Evolutionary conservation across 2,329 filamentous ascomycete genomes (phyloP).

Genomic region (Penicillium sp.): DNA sequence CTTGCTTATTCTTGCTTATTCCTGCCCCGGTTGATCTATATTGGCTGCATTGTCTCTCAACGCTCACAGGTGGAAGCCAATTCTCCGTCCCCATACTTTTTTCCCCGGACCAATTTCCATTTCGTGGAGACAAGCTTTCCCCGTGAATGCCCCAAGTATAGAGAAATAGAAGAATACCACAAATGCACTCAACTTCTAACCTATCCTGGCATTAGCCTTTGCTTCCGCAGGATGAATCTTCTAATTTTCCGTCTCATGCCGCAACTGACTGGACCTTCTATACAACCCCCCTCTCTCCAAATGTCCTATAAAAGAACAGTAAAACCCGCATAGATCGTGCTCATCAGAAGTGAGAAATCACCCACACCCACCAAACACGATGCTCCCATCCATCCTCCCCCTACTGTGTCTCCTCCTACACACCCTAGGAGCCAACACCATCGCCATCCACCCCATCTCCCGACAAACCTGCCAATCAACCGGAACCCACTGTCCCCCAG

Average conservation of each 20-base stretch:
- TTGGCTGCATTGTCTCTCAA: background rate
- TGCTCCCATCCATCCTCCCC: background rate
- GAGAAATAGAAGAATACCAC: conserved; percentile 3
- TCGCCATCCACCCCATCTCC: conserved; percentile 4
- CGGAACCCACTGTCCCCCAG: conserved; percentile 27
- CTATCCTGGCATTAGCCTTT: background rate
- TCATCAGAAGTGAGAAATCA: background rate
- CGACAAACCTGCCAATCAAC: conserved; percentile 29
- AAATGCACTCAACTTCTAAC: background rate
- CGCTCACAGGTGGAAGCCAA: conserved; percentile 28
- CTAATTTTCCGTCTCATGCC: conserved; percentile 2
- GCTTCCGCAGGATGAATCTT: background rate
- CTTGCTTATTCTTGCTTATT: background rate
- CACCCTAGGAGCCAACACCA: conserved; percentile 1
- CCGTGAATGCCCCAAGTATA: background rate
- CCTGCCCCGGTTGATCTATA: background rate
- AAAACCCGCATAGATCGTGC: background rate
- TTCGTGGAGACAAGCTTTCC: conserved; percentile 18
- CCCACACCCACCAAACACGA: background rate
- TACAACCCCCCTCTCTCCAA: background rate
- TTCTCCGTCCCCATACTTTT: conserved; percentile 17
- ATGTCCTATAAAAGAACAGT: background rate
- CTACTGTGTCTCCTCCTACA: background rate
- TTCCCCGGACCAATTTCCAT: conserved; percentile 16
- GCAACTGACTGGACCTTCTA: background rate